Base-by-base conservation (phyloP, 257 asterid genomes). In the Jaltomata sinuosa region DNA sequence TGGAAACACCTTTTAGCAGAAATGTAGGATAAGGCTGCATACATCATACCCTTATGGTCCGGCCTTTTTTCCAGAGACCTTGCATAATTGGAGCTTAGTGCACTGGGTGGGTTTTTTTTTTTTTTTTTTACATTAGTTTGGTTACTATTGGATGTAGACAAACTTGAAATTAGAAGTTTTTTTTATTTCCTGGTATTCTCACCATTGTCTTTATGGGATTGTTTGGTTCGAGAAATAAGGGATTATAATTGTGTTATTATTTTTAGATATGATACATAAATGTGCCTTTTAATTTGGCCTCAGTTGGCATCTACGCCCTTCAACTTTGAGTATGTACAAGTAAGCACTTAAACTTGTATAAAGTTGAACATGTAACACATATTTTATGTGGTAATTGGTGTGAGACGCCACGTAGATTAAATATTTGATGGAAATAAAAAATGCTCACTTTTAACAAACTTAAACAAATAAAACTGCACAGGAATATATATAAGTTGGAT, bases 101-200 rank as follows among this genome's bases (percentile, higher is more conserved):
- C 12, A 31, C 2, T 9, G 9, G 38, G 2, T 1, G 6, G 1
- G 0, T 0, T 1, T 6, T 29, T 29, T 29, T 15, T 10, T 1
- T 32, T 3, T 3, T 32, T 32, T 32, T 32, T 2, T 32, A 32
- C 36, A 32, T 32, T 32, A 32, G 36, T 32, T 32, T 32, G 36
- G 36, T 3, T 32, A 32, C 3, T 14, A 50, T 50, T 15, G 55
- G 21, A 50, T 50, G 55, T 50, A 50, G 55, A 4, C 55, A 50
- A 22, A 22, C 32, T 59, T 22, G 67, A 22, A 59, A 22, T 59
- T 59, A 59, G 18, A 59, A 19, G 3, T 25, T 22, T 22, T 27
- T 21, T 59, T 32, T 1, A 21, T 57, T 59, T 22, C 22, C 18
- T 59, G 3, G 18, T 11, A 59, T 59, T 25, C 18, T 25, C 11